These are phyloP conservation scores for Starmerella sp. DNA, from an alignment of 805 yeast species.

Conservation along the genomic window DNA sequence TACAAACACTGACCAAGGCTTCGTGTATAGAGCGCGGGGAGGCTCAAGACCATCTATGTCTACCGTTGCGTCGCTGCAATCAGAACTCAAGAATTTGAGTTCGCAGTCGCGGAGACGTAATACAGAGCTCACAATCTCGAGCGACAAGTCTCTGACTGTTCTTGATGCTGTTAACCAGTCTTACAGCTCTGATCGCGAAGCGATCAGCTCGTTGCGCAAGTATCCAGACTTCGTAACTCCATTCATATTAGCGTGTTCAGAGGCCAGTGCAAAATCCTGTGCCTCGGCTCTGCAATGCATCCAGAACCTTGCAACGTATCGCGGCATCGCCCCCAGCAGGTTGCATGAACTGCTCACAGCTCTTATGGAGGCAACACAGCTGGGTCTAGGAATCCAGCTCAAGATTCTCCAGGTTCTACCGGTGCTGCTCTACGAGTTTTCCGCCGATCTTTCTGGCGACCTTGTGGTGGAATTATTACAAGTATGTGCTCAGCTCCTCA, in stretches of 20 bases:
- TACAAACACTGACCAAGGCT: not conserved
- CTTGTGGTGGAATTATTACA: conserved; percentile 47
- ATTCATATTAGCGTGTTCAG: conserved; percentile 56
- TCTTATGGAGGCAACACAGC: conserved; percentile 58
- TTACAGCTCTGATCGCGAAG: conserved; percentile 6
- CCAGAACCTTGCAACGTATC: conserved; percentile 45
- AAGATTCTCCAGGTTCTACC: conserved; percentile 79
- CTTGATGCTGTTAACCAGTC: conserved; percentile 16
- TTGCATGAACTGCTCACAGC: conserved; percentile 50
- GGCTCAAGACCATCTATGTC: conserved; percentile 10
- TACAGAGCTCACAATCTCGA: conserved; percentile 44
- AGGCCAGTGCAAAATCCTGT: conserved; percentile 64
- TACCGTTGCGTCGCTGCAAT: conserved; percentile 28
- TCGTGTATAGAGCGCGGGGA: not conserved
- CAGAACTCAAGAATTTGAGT: conserved; percentile 50
- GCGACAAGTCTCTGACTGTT: conserved; percentile 19
- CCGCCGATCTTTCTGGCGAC: conserved; percentile 42
- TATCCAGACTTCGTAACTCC: conserved; percentile 53
- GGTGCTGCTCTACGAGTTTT: conserved; percentile 54
- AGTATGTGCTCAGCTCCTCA: conserved; percentile 63
- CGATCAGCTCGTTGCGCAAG: conserved; percentile 11
- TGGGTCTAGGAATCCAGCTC: conserved; percentile 73
- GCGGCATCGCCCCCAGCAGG: conserved; percentile 43
- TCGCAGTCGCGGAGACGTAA: conserved; percentile 64
- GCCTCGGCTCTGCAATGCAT: conserved; percentile 62